phyloP scores from a whole-genome alignment of 2,329 filamentous ascomycete genomes.

The Penicillium sp. region DNA sequence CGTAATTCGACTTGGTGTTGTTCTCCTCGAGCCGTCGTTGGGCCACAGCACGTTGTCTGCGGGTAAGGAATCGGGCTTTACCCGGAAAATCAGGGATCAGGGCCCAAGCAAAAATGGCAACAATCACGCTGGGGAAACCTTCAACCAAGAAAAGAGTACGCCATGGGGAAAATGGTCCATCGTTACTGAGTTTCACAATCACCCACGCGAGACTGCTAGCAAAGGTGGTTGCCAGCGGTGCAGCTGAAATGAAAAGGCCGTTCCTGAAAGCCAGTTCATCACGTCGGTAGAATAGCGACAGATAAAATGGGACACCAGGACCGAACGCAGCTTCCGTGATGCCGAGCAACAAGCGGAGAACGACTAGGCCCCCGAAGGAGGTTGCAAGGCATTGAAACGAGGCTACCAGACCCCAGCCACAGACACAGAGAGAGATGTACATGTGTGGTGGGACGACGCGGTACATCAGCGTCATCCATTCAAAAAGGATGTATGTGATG shows the following conservation, averaged over 20 bases:
- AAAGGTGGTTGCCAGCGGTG: conserved; percentile 63
- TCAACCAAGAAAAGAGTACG: conserved; percentile 81
- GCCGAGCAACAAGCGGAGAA: conserved; percentile 49
- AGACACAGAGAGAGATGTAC: conserved; percentile 62
- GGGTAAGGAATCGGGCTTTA: conserved; percentile 63
- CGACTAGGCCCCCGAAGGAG: conserved; percentile 59
- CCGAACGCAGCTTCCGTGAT: conserved; percentile 63
- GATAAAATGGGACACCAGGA: conserved; percentile 63
- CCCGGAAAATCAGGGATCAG: conserved; percentile 75
- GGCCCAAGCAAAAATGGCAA: conserved; percentile 71
- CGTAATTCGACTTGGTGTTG: conserved; percentile 32
- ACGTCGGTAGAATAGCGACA: conserved; percentile 63
- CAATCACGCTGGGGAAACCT: conserved; percentile 78
- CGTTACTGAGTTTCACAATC: conserved; percentile 68
- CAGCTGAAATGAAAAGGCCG: conserved; percentile 80
- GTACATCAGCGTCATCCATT: conserved; percentile 67
- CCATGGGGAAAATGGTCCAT: conserved; percentile 75
- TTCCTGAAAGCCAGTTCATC: conserved; percentile 81
- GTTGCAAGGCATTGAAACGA: conserved; percentile 69
- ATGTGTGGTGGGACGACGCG: conserved; percentile 60
- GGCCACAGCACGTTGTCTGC: conserved; percentile 68
- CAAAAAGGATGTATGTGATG: conserved; percentile 63
- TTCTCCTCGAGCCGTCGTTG: conserved; percentile 63
- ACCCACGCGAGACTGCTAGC: conserved; percentile 75
- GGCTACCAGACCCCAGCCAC: conserved; percentile 76